Evolutionary conservation across 352 stramenopile genomes (phyloP).

Genomic region (Pythium oligandrum): DNA sequence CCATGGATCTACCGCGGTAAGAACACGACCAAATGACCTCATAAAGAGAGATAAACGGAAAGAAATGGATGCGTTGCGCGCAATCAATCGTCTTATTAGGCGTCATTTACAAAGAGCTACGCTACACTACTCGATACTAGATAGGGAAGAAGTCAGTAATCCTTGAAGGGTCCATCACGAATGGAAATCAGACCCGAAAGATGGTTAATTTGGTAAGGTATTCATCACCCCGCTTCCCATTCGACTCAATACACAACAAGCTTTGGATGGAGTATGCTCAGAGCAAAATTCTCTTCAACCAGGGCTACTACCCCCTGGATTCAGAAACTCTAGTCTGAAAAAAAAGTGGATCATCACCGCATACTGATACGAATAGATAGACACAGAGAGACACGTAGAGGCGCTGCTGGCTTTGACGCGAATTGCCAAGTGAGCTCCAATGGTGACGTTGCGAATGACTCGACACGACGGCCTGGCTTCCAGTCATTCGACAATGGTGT

Average conservation of each 20-base stretch:
- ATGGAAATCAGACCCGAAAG: slow-evolving; percentile 90
- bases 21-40: neutral
- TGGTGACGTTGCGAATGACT: no score
- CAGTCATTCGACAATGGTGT: no score
- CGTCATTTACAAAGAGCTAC: neutral
- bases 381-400: no score
- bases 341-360: slow-evolving; percentile 77
- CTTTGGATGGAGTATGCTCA: slow-evolving; percentile 49
- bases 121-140: neutral
- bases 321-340: slow-evolving; percentile 93
- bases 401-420: no score
- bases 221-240: slow-evolving; percentile 54
- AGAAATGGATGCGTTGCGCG: neutral
- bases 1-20: slow-evolving; percentile 44
- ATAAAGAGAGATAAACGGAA: slow-evolving; percentile 2
- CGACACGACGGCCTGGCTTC: no score
- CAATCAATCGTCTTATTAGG: neutral
- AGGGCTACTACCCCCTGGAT: slow-evolving; percentile 83
- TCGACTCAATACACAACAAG: neutral
- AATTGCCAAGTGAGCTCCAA: neutral
- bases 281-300: slow-evolving; percentile 71
- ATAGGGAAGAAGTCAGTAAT: slow-evolving; percentile 69
- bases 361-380: slow-evolving; percentile 18
- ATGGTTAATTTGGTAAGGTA: slow-evolving; percentile 83
- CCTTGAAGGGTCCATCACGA: slow-evolving; percentile 74